Evolutionary conservation across 176 grass and related monocot species (phyloP).

Genomic region (Aegilops tauschii): DNA sequence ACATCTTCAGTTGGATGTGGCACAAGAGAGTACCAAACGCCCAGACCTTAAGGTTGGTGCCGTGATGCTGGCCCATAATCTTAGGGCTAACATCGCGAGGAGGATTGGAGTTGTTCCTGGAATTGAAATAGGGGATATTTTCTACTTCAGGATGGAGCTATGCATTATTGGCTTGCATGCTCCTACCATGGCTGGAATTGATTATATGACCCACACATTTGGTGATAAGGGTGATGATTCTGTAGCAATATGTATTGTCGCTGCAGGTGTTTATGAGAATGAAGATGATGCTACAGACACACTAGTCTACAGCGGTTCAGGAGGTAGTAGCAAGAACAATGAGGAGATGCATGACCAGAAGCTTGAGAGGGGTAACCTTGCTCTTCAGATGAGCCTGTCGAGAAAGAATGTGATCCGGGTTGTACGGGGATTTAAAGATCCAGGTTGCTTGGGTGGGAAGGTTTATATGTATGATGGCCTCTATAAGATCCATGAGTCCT

Average conservation of each 20-base stretch:
- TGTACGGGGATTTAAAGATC: constrained; percentile 75
- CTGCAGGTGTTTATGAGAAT: constrained; percentile 89
- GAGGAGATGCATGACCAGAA: constrained; percentile 77
- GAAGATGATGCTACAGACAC: constrained; percentile 75
- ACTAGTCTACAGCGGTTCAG: constrained; percentile 78
- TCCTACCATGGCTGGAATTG: constrained; percentile 89
- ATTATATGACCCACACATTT: constrained; percentile 73
- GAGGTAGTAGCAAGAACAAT: constrained; percentile 62
- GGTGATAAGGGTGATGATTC: constrained; percentile 71
- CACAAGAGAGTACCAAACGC: constrained; percentile 57
- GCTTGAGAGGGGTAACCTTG: constrained; percentile 88
- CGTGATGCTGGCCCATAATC: constrained; percentile 53
- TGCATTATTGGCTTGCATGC: constrained; percentile 81
- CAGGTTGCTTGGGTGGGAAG: constrained; percentile 53
- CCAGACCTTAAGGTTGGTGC: constrained; percentile 69
- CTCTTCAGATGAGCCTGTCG: constrained; percentile 71
- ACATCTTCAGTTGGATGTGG: constrained; percentile 76
- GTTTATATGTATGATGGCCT: constrained; percentile 97
- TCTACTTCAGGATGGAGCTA: constrained; percentile 93
- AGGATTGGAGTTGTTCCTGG: constrained; percentile 69
- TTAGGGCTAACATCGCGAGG: constrained; percentile 69
- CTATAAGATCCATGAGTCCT: constrained; percentile 78
- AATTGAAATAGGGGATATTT: constrained; percentile 86
- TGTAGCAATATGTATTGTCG: constrained; percentile 83
- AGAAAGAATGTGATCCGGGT: constrained; percentile 83